Evolutionary conservation across 768 basidiomycete species (phyloP), one percentile per base, ranked within the genome.

Genomic region (Tylopilus plumbeoviolaceoides): DNA sequence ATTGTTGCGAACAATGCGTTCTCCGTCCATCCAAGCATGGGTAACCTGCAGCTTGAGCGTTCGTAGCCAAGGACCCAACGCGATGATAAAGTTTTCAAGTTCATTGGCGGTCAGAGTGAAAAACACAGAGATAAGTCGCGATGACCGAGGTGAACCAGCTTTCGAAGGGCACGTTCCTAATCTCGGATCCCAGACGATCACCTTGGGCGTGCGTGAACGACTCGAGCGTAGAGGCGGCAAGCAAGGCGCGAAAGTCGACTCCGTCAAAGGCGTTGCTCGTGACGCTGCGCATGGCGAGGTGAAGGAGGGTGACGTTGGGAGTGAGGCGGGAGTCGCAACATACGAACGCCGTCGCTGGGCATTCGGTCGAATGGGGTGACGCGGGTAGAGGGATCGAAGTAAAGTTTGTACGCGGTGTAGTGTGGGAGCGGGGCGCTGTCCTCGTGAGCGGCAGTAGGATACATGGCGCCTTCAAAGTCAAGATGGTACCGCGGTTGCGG

Each of bases 401-500:
- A 62, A 7, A 75, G 63, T 54, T 73, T 69, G 54, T 75, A 73
- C 1, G 62, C 54, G 18, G 46, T 28, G 15, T 73, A 63, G 53
- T 20, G 51, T 36, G 33, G 33, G 33, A 33, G 33, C 4, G 33
- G 3, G 12, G 5, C 36, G 9, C n/a, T 18, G 17, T 36, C 36
- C 36, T 36, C 15, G 36, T 30, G 28, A 30, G 28, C 28, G 28
- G 28, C 10, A 17, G 36, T 1, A 12, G 72, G 75, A 44, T 68
- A 75, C 65, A 75, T 68, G 6, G 70, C 69, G n/a, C 63, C 55
- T 54, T 75, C 74, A 56, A 73, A 73, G 47, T 70, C 56, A 31
- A 70, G 53, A 50, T 43, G 57, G 40, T 59, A 60, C 35, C 59
- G 56, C 42, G 48, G 44, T 43, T 61, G 53, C 8, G 60, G 63